These are phyloP conservation scores for Fimicolochytrium jonesii DNA, from an alignment of 192 early-diverging fungal genomes.

Conservation along the genomic window DNA sequence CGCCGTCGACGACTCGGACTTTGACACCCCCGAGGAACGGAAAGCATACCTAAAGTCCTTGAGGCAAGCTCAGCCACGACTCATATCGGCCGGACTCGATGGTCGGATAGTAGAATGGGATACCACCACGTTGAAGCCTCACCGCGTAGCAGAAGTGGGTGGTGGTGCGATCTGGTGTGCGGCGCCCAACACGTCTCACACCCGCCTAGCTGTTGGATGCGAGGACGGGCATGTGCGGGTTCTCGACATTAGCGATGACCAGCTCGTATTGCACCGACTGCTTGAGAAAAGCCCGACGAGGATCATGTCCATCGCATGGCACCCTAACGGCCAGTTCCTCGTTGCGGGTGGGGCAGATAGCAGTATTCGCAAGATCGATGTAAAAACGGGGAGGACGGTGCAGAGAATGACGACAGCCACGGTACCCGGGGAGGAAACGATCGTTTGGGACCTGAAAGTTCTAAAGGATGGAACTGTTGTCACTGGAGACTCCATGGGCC, in stretches of 20 bases:
- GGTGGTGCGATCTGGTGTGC: slow-evolving; percentile 96
- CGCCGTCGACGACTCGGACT: slow-evolving; percentile 63
- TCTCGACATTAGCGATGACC: slow-evolving; percentile 75
- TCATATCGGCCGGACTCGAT: slow-evolving; percentile 84
- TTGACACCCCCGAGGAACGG: slow-evolving; percentile 46
- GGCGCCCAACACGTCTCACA: slow-evolving; percentile 60
- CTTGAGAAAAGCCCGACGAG: slow-evolving; percentile 66
- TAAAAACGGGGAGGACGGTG: slow-evolving; percentile 34
- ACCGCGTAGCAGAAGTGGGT: slow-evolving; percentile 66
- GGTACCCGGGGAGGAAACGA: slow-evolving; percentile 65
- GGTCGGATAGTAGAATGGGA: slow-evolving; percentile 88
- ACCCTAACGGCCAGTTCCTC: slow-evolving; percentile 52
- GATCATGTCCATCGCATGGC: slow-evolving; percentile 86
- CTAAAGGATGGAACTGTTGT: slow-evolving; percentile 72
- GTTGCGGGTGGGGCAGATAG: slow-evolving; percentile 82
- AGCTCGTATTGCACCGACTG: slow-evolving; percentile 57
- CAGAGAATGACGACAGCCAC: slow-evolving; percentile 76
- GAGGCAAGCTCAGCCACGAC: slow-evolving; percentile 55
- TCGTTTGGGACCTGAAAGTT: slow-evolving; percentile 80
- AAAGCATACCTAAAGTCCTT: slow-evolving; percentile 39
- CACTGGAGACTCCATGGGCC: slow-evolving; percentile 85
- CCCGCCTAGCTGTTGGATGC: slow-evolving; percentile 80
- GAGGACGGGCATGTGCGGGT: slow-evolving; percentile 88
- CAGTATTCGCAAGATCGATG: slow-evolving; percentile 52
- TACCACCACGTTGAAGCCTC: slow-evolving; percentile 40